A percentile compares a stretch with the other conserved stretches of the same genome.
Evolutionary conservation across 2,329 filamentous ascomycete species (phyloP).

Genomic region (Xylaria hypoxylon): DNA sequence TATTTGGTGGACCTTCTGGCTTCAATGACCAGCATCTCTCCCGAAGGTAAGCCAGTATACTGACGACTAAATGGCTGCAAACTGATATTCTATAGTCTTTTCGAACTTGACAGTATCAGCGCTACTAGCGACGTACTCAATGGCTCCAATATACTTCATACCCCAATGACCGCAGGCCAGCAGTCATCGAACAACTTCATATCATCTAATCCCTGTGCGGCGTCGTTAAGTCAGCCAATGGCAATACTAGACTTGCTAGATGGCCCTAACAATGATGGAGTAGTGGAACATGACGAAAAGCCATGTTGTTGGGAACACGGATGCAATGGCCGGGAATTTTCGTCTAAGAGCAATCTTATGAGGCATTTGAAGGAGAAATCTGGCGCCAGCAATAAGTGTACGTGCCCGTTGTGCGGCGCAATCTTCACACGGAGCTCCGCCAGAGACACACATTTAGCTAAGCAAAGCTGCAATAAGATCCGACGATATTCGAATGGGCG

Average conservation of each 20-base stretch:
- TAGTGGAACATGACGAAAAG: constrained; percentile 40
- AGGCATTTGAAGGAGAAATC: constrained; percentile 47
- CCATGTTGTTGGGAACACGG: constrained; percentile 48
- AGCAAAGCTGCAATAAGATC: constrained; percentile 49
- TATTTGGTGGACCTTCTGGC: constrained; percentile 32
- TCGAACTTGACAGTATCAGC: constrained; percentile 23
- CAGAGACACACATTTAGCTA: constrained; percentile 47
- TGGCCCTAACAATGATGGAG: constrained; percentile 34
- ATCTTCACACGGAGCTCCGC: constrained; percentile 48
- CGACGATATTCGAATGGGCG: constrained; percentile 48
- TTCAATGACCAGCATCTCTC: constrained; percentile 29
- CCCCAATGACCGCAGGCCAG: constrained; percentile 6
- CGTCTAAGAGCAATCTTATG: constrained; percentile 48
- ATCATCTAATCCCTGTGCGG: constrained; percentile 15
- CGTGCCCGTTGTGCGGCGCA: constrained; percentile 47
- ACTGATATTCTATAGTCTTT: constrained; percentile 28
- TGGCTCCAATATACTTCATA: constrained; percentile 19
- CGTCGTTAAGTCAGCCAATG: constrained; percentile 27
- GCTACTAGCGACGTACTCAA: constrained; percentile 4
- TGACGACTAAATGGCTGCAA: neutral
- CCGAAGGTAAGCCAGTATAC: constrained; percentile 24
- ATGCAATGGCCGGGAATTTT: constrained; percentile 47
- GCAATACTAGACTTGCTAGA: constrained; percentile 38
- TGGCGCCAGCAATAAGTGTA: constrained; percentile 44
- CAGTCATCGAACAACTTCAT: constrained; percentile 11